Percentiles rank a stretch among this genome's conserved stretches.
Conservation (phyloP, 176 grass and related monocot species). For the Avena atlantica region DNA sequence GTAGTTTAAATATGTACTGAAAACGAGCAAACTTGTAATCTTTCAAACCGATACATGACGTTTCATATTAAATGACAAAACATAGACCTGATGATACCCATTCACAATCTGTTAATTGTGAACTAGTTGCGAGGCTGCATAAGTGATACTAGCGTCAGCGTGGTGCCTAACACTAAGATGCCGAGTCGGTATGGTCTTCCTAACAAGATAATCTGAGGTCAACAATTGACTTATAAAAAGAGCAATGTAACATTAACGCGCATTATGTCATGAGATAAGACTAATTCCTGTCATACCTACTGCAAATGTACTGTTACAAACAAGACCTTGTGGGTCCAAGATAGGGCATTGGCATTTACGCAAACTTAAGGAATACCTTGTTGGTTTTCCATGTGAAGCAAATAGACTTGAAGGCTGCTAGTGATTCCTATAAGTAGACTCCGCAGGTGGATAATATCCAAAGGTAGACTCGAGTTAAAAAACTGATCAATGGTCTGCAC, state of each 20-base stretch:
- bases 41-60: constrained; percentile 5
- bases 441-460: constrained; percentile 73
- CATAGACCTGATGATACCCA: not conserved
- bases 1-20: constrained; percentile 11
- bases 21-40: not conserved
- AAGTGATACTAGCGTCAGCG: not conserved
- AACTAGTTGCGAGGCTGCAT: not conserved
- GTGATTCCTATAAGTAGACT: constrained; percentile 87
- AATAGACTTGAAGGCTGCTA: constrained; percentile 78
- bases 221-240: not conserved
- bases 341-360: constrained; percentile 21
- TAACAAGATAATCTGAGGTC: not conserved
- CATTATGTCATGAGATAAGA: not conserved
- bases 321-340: not conserved
- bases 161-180: not conserved
- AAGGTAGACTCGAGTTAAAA: constrained; percentile 71
- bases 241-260: not conserved
- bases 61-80: constrained; percentile 6
- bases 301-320: constrained; percentile 22
- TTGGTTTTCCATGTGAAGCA: constrained; percentile 79
- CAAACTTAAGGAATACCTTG: constrained; percentile 70
- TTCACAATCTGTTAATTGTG: not conserved
- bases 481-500: constrained; percentile 86
- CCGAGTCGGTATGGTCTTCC: not conserved
- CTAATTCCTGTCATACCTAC: not conserved